Evolutionary conservation across 2,329 filamentous ascomycete genomes (phyloP).

Genomic region (Penicillium freii): DNA sequence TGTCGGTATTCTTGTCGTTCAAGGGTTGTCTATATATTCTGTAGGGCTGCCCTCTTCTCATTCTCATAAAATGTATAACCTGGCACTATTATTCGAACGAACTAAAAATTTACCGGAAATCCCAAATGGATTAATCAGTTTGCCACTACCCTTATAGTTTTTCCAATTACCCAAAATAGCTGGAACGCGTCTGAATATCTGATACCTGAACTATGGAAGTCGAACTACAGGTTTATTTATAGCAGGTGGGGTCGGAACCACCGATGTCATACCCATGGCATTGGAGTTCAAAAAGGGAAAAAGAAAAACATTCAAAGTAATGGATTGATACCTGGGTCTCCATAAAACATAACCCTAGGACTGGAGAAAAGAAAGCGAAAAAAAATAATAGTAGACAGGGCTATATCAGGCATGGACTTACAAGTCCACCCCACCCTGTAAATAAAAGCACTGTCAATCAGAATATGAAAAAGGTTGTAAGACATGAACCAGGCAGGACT

Average conservation of each 20-base stretch:
- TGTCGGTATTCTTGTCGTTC: not conserved
- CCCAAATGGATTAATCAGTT: not conserved
- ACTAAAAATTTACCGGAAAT: not conserved
- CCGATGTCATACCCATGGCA: conserved; percentile 17
- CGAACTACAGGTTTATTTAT: not conserved
- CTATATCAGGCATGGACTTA: not conserved
- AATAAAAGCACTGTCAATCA: not conserved
- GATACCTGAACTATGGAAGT: not conserved
- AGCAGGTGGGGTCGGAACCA: conserved; percentile 13
- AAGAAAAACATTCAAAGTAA: not conserved
- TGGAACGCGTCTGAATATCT: not conserved
- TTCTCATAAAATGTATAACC: not conserved
- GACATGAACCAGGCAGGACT: not conserved
- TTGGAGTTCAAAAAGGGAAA: not conserved
- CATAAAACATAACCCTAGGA: not conserved
- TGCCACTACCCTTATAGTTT: no score
- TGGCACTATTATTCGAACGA: not conserved
- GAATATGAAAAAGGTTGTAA: not conserved
- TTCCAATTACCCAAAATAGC: not conserved
- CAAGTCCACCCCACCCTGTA: not conserved
- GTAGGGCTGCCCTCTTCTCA: not conserved
- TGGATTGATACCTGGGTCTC: not conserved
- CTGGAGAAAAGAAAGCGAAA: not conserved
- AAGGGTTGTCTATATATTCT: not conserved
- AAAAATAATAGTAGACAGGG: not conserved